Base-by-base conservation (phyloP, 257 asterid species). In the Dorcoceras hygrometricum region DNA sequence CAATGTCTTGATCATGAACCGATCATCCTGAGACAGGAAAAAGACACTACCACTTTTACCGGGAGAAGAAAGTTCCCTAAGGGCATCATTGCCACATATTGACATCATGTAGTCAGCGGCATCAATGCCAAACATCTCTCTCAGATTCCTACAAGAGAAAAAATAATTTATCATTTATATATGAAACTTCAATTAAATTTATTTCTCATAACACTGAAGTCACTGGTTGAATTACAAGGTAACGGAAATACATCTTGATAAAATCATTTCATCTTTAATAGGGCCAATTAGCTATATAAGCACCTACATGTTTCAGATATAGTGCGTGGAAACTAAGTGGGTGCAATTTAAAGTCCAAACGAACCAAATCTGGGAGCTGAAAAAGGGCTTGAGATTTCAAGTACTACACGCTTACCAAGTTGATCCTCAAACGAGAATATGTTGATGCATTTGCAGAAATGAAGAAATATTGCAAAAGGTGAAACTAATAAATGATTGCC, bases 31-130 rank as follows among this genome's bases (percentile, higher is more conserved):
- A 75, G 99, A 90, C 69, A 90, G 76, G 84, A 88, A 94, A 78
- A 94, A 94, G 55, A 90, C 95, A 68, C 99, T 94, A 66, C 99
- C 97, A 79, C 99, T 94, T 84, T 94, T 94, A 62, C 99, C 99
- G 23, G 99, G 99, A 73, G 99, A 94, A 61, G 99, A 94, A 75
- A 94, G 99, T 71, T 94, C 97, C 71, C 96, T 78, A 53, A 94
- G 90, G 61, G 95, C 90, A 80, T 94, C 99, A 74, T 88, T 88
- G 78, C 99, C 97, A 74, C 99, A 94, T 70, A 94, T 84, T 58
- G 99, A 94, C 85, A 94, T 90, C 99, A 94, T 94, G 80, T 94
- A 94, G 75, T 94, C 99, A 7, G 97, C 99, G 63, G 99, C 88
- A 68, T 94, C 97, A 62, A 94, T 90, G 83, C 84, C 87, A 79